phyloP scores from a whole-genome alignment of 345 rosid species.

The Acer saccharum region DNA sequence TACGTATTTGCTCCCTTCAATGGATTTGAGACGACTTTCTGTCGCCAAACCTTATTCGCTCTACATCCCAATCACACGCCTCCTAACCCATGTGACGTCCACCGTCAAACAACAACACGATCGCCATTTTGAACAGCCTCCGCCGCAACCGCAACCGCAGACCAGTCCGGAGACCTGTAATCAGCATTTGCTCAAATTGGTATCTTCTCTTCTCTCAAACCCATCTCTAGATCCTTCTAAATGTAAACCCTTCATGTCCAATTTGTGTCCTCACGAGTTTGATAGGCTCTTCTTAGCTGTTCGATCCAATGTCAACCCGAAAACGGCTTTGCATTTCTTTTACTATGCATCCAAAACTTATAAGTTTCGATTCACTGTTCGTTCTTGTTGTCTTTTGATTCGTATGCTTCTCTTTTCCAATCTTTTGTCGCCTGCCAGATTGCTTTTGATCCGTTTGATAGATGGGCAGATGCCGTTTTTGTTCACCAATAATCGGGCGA shows the following conservation, averaged over 20 bases:
- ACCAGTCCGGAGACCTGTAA: constrained; percentile 29
- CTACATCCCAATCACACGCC: constrained; percentile 36
- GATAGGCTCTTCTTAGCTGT: constrained; percentile 47
- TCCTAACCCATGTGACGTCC: constrained; percentile 38
- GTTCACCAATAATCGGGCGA: constrained; percentile 11
- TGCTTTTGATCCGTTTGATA: constrained; percentile 64
- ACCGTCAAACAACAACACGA: constrained; percentile 15
- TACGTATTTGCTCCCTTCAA: constrained; percentile 18
- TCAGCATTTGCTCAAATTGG: constrained; percentile 35
- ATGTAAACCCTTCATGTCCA: constrained; percentile 45
- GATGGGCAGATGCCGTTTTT: constrained; percentile 51
- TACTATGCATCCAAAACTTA: constrained; percentile 54
- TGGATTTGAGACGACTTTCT: constrained; percentile 63
- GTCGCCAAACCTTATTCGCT: constrained; percentile 28
- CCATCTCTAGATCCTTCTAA: constrained; percentile 49
- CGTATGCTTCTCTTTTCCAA: constrained; percentile 49
- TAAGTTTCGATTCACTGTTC: constrained; percentile 61
- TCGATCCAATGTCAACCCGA: constrained; percentile 51
- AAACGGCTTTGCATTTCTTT: constrained; percentile 66
- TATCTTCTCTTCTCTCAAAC: constrained; percentile 56
- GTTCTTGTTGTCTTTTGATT: constrained; percentile 67
- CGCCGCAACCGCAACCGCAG: constrained; percentile 13
- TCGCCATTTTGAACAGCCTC: constrained; percentile 23
- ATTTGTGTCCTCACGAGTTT: constrained; percentile 57
- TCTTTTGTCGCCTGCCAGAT: constrained; percentile 55